These are phyloP conservation scores for Penicillium decumbens DNA, from an alignment of 2,329 filamentous ascomycete species.

Conservation along the genomic window DNA sequence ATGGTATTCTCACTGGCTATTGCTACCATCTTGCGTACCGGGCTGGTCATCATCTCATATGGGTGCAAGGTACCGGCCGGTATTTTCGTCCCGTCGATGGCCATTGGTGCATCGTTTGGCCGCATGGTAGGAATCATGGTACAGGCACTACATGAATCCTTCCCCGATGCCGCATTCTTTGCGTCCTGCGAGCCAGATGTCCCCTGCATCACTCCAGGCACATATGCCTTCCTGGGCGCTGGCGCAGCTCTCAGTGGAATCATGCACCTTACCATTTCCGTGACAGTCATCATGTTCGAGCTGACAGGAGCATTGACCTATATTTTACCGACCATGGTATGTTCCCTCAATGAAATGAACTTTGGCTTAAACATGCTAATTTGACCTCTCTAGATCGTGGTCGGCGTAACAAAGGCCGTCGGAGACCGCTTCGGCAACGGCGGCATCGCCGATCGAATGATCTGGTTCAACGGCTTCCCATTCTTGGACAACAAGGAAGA, in stretches of 20 bases:
- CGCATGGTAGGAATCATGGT: slow-evolving; percentile 92
- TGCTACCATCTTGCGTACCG: slow-evolving; percentile 74
- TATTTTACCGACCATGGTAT: slow-evolving; percentile 87
- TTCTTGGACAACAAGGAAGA: slow-evolving; percentile 98
- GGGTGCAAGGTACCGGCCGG: slow-evolving; percentile 97
- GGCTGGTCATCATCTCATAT: slow-evolving; percentile 91
- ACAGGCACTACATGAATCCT: slow-evolving; percentile 77
- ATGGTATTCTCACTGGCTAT: slow-evolving; percentile 74
- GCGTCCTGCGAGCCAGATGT: slow-evolving; percentile 82
- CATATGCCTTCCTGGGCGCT: slow-evolving; percentile 91
- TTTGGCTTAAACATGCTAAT: neutral
- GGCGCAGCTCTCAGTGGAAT: slow-evolving; percentile 89
- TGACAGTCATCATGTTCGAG: slow-evolving; percentile 99
- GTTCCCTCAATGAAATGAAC: slow-evolving; percentile 10
- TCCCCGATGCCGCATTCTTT: slow-evolving; percentile 80
- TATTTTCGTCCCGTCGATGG: slow-evolving; percentile 98
- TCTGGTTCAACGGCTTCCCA: slow-evolving; percentile 96
- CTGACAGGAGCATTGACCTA: slow-evolving; percentile 95
- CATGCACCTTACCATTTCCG: slow-evolving; percentile 95
- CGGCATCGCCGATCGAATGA: slow-evolving; percentile 96
- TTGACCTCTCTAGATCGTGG: slow-evolving; percentile 62
- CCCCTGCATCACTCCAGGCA: slow-evolving; percentile 94
- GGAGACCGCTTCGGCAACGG: slow-evolving; percentile 89
- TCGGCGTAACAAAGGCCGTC: slow-evolving; percentile 92
- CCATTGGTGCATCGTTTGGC: slow-evolving; percentile 89